These are phyloP conservation scores for Chaetomiaceae sp. DNA, from an alignment of 2,329 filamentous ascomycete species.

Conservation along the genomic window DNA sequence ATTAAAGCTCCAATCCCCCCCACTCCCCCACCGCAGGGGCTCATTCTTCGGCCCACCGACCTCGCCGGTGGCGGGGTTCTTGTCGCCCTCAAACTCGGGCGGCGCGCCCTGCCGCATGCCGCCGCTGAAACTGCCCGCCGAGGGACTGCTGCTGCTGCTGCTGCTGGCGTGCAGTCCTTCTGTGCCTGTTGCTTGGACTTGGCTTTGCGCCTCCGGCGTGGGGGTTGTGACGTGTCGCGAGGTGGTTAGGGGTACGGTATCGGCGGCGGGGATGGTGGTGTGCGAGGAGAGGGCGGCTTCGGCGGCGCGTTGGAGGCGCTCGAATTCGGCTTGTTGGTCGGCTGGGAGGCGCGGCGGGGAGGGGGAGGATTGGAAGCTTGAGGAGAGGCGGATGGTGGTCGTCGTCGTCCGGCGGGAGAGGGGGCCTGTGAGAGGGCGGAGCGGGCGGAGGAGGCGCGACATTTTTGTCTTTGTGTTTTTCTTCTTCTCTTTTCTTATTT, in stretches of 20 bases:
- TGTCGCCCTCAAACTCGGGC: conserved; percentile 89
- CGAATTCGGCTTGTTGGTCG: conserved; percentile 85
- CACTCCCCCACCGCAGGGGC: conserved; percentile 77
- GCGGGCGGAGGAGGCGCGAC: conserved; percentile 26
- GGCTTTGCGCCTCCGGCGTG: too few relatives aligned
- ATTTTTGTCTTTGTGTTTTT: conserved; percentile 13
- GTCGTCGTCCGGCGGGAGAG: background rate
- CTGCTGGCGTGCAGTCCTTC: conserved; percentile 17
- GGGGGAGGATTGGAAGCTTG: conserved; percentile 51
- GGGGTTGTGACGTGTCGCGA: conserved; percentile 28
- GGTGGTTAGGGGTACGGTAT: conserved; percentile 18
- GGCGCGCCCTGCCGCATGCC: conserved; percentile 70
- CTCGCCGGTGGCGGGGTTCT: conserved; percentile 91
- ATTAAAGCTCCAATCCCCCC: conserved; percentile 86
- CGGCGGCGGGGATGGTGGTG: conserved; percentile 23
- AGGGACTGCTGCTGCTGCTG: conserved; percentile 30
- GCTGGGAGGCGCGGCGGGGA: conserved; percentile 81
- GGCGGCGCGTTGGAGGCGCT: conserved; percentile 69
- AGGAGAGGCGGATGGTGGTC: conserved; percentile 7
- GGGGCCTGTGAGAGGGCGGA: conserved; percentile 3
- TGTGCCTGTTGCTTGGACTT: too few relatives aligned
- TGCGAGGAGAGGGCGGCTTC: conserved; percentile 41
- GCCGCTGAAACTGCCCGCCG: conserved; percentile 38
- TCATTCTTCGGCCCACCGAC: conserved; percentile 97
- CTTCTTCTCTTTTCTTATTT: background rate